Evolutionary conservation across 768 basidiomycete genomes (phyloP).

Genomic region (Chlorophyllum brunneum): DNA sequence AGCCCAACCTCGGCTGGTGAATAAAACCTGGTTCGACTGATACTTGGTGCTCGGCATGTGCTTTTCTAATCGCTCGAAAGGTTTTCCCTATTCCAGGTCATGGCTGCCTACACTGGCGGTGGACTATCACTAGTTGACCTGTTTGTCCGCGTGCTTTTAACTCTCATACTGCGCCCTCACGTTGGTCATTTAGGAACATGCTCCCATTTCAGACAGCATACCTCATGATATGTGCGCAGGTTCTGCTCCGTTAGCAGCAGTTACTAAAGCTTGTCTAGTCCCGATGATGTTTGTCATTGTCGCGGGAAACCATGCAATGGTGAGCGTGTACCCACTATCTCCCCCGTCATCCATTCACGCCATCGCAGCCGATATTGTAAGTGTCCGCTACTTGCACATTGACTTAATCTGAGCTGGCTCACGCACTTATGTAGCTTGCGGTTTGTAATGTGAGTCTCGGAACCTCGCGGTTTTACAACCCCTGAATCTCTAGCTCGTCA

Average conservation of each 20-base stretch:
- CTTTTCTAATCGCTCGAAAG: conserved; percentile 19
- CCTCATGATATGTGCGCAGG: conserved; percentile 50
- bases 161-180: neutral
- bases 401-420: too few species aligned
- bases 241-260: neutral
- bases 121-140: conserved; percentile 65
- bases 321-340: conserved; percentile 27
- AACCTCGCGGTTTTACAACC: too few species aligned
- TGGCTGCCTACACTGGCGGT: conserved; percentile 60
- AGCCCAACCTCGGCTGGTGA: conserved; percentile 45
- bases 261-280: conserved; percentile 27
- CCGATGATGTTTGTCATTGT: conserved; percentile 59
- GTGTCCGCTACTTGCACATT: too few species aligned
- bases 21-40: conserved; percentile 50
- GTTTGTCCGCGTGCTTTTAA: conserved; percentile 32
- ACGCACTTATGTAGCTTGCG: conserved; percentile 50
- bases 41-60: neutral
- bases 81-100: conserved; percentile 42
- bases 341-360: neutral
- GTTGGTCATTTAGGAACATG: conserved; percentile 44
- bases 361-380: conserved; percentile 60
- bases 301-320: conserved; percentile 75
- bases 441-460: conserved; percentile 49
- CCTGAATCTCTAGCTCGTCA: too few species aligned
- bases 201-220: conserved; percentile 67